These are phyloP conservation scores for Wickerhamomyces xylosicus DNA, from an alignment of 805 yeast genomes.

Conservation along the genomic window DNA sequence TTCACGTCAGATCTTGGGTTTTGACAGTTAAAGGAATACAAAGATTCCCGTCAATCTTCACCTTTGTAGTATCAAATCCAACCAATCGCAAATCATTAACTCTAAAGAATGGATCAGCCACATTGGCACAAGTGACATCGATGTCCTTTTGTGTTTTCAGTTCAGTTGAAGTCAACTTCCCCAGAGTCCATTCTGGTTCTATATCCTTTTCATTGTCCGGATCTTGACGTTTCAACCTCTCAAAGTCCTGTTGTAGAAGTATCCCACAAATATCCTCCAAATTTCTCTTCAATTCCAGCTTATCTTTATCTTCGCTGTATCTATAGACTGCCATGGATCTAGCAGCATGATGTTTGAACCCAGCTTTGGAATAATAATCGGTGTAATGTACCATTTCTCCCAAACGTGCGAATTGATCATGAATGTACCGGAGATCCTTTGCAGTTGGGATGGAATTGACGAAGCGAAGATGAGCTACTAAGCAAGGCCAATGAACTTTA, in stretches of 20 bases:
- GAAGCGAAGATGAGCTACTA: slow-evolving; percentile 7
- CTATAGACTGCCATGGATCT: slow-evolving; percentile 8
- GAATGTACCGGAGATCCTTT: slow-evolving; percentile 2
- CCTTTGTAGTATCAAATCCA: neutral
- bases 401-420: slow-evolving; percentile 3
- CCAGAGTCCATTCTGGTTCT: slow-evolving; percentile 1
- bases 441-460: slow-evolving; percentile 1
- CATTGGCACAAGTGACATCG: slow-evolving; percentile 3
- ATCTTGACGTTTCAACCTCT: neutral
- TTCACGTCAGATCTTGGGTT: slow-evolving; percentile 5
- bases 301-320: neutral
- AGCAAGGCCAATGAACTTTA: neutral
- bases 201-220: slow-evolving; percentile 2
- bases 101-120: slow-evolving; percentile 8
- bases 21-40: slow-evolving; percentile 7
- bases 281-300: neutral
- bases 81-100: neutral
- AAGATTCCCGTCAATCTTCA: slow-evolving; percentile 3
- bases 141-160: neutral
- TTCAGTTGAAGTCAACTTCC: neutral
- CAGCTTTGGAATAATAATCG: slow-evolving; percentile 8
- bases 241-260: slow-evolving; percentile 1
- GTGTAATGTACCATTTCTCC: slow-evolving; percentile 8
- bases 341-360: slow-evolving; percentile 7
- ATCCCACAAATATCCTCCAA: slow-evolving; percentile 6